phyloP scores from a whole-genome alignment of 257 asterid species.

The Nicotiana tomentosiformis region DNA sequence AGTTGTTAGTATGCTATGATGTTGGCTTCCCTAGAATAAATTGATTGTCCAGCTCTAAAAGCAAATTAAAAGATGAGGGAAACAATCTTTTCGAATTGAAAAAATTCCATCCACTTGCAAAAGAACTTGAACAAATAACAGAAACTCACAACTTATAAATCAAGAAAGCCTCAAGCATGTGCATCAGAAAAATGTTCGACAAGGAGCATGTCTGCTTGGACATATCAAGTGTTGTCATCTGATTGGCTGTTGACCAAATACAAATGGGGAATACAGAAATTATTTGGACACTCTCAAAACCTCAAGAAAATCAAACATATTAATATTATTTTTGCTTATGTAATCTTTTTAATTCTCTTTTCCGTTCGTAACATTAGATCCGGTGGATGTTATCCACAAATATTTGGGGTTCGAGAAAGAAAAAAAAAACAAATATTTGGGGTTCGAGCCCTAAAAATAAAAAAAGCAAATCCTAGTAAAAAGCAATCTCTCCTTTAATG shows the following conservation, averaged over 20 bases:
- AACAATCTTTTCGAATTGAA: neutral
- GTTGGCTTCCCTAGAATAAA: neutral
- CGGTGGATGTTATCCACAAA: too few species aligned
- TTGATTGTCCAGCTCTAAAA: neutral
- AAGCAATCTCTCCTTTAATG: too few species aligned
- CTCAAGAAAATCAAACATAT: neutral
- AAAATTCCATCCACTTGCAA: neutral
- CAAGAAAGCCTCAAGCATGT: neutral
- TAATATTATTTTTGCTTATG: too few species aligned
- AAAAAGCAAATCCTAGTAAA: too few species aligned
- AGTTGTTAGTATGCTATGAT: neutral
- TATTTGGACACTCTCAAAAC: neutral
- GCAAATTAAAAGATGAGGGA: neutral
- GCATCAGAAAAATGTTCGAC: neutral
- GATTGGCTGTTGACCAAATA: neutral
- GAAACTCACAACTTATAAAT: neutral
- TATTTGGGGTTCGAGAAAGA: too few species aligned
- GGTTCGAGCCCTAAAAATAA: too few species aligned
- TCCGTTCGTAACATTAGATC: too few species aligned
- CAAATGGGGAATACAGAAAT: neutral
- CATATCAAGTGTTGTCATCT: neutral
- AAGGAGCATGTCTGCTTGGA: neutral
- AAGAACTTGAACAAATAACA: neutral
- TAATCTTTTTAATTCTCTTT: too few species aligned
- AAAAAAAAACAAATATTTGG: rapidly evolving